A percentile compares a stretch with the other conserved stretches of the same genome.
Conservation (phyloP, 345 rosid genomes). For the Bruguiera parviflora region DNA sequence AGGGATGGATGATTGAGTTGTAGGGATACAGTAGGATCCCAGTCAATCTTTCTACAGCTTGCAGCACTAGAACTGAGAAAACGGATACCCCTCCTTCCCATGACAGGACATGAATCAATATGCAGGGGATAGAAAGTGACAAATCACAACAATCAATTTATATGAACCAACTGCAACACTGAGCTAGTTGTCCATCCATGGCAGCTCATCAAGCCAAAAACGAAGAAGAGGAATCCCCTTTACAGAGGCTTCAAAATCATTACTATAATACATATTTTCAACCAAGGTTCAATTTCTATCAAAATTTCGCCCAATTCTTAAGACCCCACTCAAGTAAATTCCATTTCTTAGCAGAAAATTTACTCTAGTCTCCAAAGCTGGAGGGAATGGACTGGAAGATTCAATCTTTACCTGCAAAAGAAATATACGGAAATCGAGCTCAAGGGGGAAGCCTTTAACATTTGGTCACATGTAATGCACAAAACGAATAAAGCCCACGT, state of each 20-base stretch:
- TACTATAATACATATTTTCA: not conserved
- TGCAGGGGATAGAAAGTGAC: not conserved
- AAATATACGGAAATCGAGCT: too few relatives aligned
- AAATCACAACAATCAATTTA: too few relatives aligned
- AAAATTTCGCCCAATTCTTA: too few relatives aligned
- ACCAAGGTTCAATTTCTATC: too few relatives aligned
- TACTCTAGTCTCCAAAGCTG: too few relatives aligned
- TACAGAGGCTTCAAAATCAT: not conserved
- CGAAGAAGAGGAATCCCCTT: constrained; percentile 11
- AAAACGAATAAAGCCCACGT: too few relatives aligned
- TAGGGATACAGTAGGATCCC: constrained; percentile 51
- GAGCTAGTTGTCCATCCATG: not conserved
- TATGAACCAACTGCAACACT: not conserved
- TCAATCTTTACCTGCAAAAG: too few relatives aligned
- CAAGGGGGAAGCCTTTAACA: too few relatives aligned
- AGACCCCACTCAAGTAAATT: too few relatives aligned
- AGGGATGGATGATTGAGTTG: constrained; percentile 44
- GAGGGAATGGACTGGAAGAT: too few relatives aligned
- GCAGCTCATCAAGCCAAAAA: not conserved
- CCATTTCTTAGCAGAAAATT: too few relatives aligned
- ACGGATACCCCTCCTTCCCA: constrained; percentile 31
- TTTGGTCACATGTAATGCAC: too few relatives aligned
- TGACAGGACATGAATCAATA: constrained; percentile 7
- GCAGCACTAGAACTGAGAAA: constrained; percentile 21
- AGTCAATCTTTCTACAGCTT: constrained; percentile 22